These are phyloP conservation scores for Collybia sp. DNA, from an alignment of 768 basidiomycete genomes.

Conservation along the genomic window DNA sequence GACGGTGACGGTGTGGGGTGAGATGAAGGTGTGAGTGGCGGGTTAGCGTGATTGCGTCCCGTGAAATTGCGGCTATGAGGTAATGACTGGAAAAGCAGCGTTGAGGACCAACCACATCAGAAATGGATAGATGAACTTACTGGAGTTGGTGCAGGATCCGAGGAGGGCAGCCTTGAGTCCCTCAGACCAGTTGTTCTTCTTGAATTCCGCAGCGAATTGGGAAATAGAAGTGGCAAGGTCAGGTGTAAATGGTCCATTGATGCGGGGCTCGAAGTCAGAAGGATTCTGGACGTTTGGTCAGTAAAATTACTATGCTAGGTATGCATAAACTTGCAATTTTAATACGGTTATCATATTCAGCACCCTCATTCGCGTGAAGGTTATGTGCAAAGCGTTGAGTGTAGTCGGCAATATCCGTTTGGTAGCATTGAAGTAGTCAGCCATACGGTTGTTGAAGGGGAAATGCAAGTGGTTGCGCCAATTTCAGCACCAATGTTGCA, in stretches of 20 bases:
- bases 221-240: constrained; percentile 98
- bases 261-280: constrained; percentile 95
- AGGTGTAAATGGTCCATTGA: constrained; percentile 99
- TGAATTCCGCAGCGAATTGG: constrained; percentile 87
- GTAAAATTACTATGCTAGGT: not conserved
- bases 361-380: constrained; percentile 79
- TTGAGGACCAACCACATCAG: constrained; percentile 79
- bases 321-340: constrained; percentile 64
- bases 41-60: constrained; percentile 99
- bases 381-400: constrained; percentile 89
- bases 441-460: constrained; percentile 98
- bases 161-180: constrained; percentile 97
- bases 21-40: constrained; percentile 95
- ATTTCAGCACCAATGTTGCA: constrained; percentile 99
- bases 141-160: constrained; percentile 99
- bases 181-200: constrained; percentile 94
- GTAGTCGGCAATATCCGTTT: constrained; percentile 87
- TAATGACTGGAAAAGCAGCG: constrained; percentile 94
- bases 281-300: constrained; percentile 57
- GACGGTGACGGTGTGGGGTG: constrained; percentile 94
- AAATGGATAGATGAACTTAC: constrained; percentile 96
- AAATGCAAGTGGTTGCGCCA: constrained; percentile 98
- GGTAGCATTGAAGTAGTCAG: constrained; percentile 90
- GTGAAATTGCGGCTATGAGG: constrained; percentile 99
- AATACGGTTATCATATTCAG: constrained; percentile 92